Base-by-base conservation (phyloP, 176 grass and related monocot species). In the Musa beccarii region DNA sequence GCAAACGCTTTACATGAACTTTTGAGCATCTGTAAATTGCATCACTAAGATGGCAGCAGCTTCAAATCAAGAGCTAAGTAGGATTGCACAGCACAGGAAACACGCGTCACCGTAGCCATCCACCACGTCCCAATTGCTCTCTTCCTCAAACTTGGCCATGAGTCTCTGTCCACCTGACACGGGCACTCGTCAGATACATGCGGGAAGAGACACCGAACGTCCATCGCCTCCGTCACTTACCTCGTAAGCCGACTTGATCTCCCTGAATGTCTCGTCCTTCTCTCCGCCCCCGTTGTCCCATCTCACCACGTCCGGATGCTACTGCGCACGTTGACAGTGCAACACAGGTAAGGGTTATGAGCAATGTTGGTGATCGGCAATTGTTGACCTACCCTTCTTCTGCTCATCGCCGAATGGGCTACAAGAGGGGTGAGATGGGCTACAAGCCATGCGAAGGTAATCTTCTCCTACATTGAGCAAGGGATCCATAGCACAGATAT, bases 101-200 rank as follows among this genome's bases (percentile, higher is more conserved):
- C 15, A 74, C 23, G 59, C 72, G 17, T 74, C 72, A 28, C 53
- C 24, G 16, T 26, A 25, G 5, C 7, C 64, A 67, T 28, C 72
- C 14, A 43, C 22, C 24, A 12, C 53, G 4, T 6, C 59, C 12
- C 3, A 56, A 20, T 14, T 26, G 15, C 29, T 57, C 10, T 75
- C 72, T 74, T 59, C 72, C n/a, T 75, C 72, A 75, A 75, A 59
- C 24, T 75, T 49, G 53, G 52, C 53, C 72, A 75, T 59, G 53
- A 75, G 53, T 15, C 25, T 75, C 72, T 75, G 72, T 75, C 7
- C 21, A 57, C 24, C 55, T 51, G 0, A 19, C 17, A 43, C 16
- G 2, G 6, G 11, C 13, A 11, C 9, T 14, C 11, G 14, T 28
- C 11, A 43, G 1, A 28, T 0, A 20, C 68, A 49, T 69, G 14